Conservation (phyloP, 371 early-diverging fungal species). For the Caulochytrium protostelioides region DNA sequence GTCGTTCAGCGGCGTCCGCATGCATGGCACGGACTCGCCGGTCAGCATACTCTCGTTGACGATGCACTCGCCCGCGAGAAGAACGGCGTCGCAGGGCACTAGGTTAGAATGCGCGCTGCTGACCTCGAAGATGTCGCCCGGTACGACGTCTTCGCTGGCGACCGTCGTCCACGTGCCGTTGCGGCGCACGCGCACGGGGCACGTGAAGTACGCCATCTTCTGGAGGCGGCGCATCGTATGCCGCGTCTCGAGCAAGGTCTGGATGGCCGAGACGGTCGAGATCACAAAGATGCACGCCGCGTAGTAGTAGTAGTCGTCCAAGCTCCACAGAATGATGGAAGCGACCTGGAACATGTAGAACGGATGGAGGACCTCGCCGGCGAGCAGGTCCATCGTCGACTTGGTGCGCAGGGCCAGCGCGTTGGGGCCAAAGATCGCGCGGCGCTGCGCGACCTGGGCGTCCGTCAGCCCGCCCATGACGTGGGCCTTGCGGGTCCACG, state of each 20-base stretch:
- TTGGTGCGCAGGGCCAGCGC: conserved; percentile 59
- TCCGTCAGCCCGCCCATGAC: conserved; percentile 13
- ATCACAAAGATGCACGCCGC: conserved; percentile 78
- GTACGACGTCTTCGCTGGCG: conserved; percentile 73
- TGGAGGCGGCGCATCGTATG: conserved; percentile 53
- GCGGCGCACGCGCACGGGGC: conserved; percentile 51
- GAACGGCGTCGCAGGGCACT: conserved; percentile 84
- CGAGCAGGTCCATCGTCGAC: conserved; percentile 41
- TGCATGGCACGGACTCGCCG: conserved; percentile 70
- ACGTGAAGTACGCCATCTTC: conserved; percentile 67
- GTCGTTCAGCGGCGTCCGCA: conserved; percentile 54
- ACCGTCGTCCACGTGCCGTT: conserved; percentile 37
- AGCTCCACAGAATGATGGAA: conserved; percentile 69
- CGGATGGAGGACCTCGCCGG: conserved; percentile 80
- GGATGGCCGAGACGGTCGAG: conserved; percentile 46
- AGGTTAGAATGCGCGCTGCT: conserved; percentile 9
- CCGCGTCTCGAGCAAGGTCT: conserved; percentile 65
- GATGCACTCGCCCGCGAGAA: conserved; percentile 91
- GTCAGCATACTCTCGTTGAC: conserved; percentile 97
- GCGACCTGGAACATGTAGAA: conserved; percentile 88
- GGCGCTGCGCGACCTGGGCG: conserved; percentile 21
- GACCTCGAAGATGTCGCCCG: conserved; percentile 84
- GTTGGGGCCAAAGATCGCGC: conserved; percentile 64
- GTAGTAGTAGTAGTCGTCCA: conserved; percentile 88
- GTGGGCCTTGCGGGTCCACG: conserved; percentile 32